phyloP scores from a whole-genome alignment of 768 basidiomycete species.

The Tubosaeta sp. region DNA sequence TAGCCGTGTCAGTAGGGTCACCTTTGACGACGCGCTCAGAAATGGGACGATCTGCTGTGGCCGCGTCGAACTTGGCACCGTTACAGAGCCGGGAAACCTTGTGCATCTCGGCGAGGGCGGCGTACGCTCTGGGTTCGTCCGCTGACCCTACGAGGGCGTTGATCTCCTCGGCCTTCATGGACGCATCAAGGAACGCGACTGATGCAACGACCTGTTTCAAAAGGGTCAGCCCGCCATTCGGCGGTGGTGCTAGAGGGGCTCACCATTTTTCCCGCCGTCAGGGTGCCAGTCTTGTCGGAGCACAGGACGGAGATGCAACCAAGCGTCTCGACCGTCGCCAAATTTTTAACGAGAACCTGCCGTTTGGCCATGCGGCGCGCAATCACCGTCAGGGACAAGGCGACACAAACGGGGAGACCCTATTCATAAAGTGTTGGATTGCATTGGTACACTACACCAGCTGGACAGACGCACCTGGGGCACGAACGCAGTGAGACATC shows the following conservation, averaged over 20 bases:
- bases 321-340: slow-evolving; percentile 52
- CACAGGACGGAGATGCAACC: slow-evolving; percentile 50
- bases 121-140: slow-evolving; percentile 12
- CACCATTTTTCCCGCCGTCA: slow-evolving; percentile 48
- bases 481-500: slow-evolving; percentile 39
- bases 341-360: slow-evolving; percentile 46
- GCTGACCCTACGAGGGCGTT: slow-evolving; percentile 8
- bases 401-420: slow-evolving; percentile 42
- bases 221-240: not conserved
- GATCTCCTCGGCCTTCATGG: slow-evolving; percentile 20
- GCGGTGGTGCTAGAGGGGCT: too few species aligned
- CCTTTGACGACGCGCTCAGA: slow-evolving; percentile 37
- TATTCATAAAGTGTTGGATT: slow-evolving; percentile 1
- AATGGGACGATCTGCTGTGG: slow-evolving; percentile 21
- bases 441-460: not conserved
- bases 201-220: slow-evolving; percentile 39
- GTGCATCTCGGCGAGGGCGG: slow-evolving; percentile 29
- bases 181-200: slow-evolving; percentile 34
- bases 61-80: slow-evolving; percentile 46
- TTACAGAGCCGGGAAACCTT: slow-evolving; percentile 54
- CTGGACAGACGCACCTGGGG: slow-evolving; percentile 30
- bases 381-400: slow-evolving; percentile 47
- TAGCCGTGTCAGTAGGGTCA: slow-evolving; percentile 52
- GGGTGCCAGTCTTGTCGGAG: slow-evolving; percentile 54
- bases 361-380: slow-evolving; percentile 46